A percentile compares a stretch with the other conserved stretches of the same genome.
These are phyloP conservation scores for Diutina sp. DNA, from an alignment of 1,139 yeast genomes.

Conservation along the genomic window DNA sequence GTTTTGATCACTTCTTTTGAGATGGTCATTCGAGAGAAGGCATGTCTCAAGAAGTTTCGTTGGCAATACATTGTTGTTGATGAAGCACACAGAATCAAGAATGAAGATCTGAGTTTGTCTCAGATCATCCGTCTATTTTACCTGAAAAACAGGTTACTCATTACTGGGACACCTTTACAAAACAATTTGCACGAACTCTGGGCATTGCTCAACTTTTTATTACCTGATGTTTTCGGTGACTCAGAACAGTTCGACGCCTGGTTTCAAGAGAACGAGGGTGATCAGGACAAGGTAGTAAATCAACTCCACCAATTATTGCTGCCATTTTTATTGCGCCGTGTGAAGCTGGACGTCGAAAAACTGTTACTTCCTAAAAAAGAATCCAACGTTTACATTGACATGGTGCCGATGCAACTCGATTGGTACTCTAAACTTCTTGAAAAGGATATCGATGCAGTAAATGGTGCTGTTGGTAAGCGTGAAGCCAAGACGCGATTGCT, in stretches of 20 bases:
- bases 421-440: slow-evolving; percentile 70
- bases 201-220: slow-evolving; percentile 63
- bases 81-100: slow-evolving; percentile 74
- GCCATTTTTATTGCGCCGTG: slow-evolving; percentile 63
- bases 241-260: slow-evolving; percentile 64
- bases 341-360: slow-evolving; percentile 70
- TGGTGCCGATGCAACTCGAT: slow-evolving; percentile 64
- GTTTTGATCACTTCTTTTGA: slow-evolving; percentile 67
- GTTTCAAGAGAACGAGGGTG: slow-evolving; percentile 24
- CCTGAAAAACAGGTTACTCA: slow-evolving; percentile 54
- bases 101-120: slow-evolving; percentile 61
- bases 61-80: slow-evolving; percentile 73
- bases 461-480: slow-evolving; percentile 64
- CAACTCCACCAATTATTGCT: slow-evolving; percentile 82
- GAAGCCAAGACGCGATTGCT: slow-evolving; percentile 65
- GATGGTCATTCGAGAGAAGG: slow-evolving; percentile 63
- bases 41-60: slow-evolving; percentile 46
- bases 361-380: slow-evolving; percentile 66
- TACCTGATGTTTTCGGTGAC: slow-evolving; percentile 72
- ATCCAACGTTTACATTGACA: slow-evolving; percentile 55
- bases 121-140: slow-evolving; percentile 67
- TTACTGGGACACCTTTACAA: slow-evolving; percentile 76
- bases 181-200: slow-evolving; percentile 70
- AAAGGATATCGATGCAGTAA: slow-evolving; percentile 74
- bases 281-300: slow-evolving; percentile 46